A percentile compares a stretch with the other conserved stretches of the same genome.
phyloP scores from a whole-genome alignment of 257 asterid genomes.

The Cruciata laevipes region DNA sequence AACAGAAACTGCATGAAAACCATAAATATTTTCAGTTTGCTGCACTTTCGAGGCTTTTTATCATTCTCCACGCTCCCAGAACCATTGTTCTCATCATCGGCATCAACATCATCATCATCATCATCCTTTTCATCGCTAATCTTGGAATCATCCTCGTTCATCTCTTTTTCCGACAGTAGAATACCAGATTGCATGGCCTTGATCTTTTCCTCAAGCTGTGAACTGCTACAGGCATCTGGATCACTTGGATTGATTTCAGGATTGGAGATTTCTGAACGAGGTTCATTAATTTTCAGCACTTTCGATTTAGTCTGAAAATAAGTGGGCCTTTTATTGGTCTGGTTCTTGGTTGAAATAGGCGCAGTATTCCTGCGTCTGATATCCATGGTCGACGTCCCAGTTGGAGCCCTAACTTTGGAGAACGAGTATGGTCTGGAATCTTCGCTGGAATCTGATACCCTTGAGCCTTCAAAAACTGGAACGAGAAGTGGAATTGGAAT shows the following conservation, averaged over 20 bases:
- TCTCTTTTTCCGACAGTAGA: background rate
- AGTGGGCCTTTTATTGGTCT: background rate
- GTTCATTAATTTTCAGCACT: background rate
- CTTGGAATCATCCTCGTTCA: background rate
- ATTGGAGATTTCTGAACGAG: background rate
- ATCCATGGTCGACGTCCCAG: background rate
- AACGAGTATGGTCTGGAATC: background rate
- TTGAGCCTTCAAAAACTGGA: background rate
- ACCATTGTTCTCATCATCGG: background rate
- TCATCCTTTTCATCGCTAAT: background rate
- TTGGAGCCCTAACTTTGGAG: background rate
- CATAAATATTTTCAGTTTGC: slow-evolving; percentile 6
- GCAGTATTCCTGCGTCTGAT: background rate
- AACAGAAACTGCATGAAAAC: slow-evolving; percentile 13
- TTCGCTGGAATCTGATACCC: background rate
- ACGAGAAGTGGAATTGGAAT: background rate
- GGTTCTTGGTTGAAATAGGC: background rate
- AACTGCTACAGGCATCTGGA: background rate
- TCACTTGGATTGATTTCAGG: background rate
- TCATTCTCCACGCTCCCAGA: background rate
- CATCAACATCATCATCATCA: background rate
- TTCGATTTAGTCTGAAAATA: background rate
- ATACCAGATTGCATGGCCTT: slow-evolving; percentile 7
- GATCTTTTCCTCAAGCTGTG: slow-evolving; percentile 8
- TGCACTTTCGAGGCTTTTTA: background rate